phyloP scores from a whole-genome alignment of 441 rosid species.

The Euphorbia schlechtendalii region DNA sequence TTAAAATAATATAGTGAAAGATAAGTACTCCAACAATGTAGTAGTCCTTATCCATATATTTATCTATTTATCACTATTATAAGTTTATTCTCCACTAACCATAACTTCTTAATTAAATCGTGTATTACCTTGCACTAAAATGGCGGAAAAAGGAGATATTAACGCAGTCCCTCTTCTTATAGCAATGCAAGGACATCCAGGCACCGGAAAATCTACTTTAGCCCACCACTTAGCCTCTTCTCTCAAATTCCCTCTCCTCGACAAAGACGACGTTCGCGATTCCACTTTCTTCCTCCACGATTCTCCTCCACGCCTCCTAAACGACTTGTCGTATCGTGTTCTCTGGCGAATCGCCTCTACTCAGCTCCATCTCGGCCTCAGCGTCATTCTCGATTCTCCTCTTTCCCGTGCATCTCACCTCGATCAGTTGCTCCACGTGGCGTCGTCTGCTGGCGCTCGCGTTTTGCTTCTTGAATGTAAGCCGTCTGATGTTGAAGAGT shows the following conservation, averaged over 20 bases:
- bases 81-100: too few relatives aligned
- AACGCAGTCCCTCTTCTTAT: slow-evolving; percentile 24
- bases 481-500: slow-evolving; percentile 38
- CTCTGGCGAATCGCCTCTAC: slow-evolving; percentile 41
- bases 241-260: slow-evolving; percentile 53
- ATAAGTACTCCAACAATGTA: too few relatives aligned
- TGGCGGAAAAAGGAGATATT: background rate
- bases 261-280: slow-evolving; percentile 66
- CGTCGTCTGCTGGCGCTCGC: slow-evolving; percentile 26
- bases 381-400: slow-evolving; percentile 51
- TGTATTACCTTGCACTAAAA: background rate
- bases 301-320: slow-evolving; percentile 30
- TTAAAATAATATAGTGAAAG: too few relatives aligned
- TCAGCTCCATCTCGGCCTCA: slow-evolving; percentile 47
- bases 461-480: slow-evolving; percentile 46
- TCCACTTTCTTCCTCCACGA: slow-evolving; percentile 38
- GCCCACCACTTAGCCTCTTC: slow-evolving; percentile 41
- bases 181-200: slow-evolving; percentile 75
- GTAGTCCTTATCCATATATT: too few relatives aligned
- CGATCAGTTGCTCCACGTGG: slow-evolving; percentile 34
- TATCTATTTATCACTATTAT: too few relatives aligned
- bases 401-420: slow-evolving; percentile 44
- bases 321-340: slow-evolving; percentile 43
- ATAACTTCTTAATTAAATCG: too few relatives aligned
- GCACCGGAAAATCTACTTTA: slow-evolving; percentile 53